Evolutionary conservation across 2,329 filamentous ascomycete species (phyloP).

Genomic region (Orbilia blumenaviensis): DNA sequence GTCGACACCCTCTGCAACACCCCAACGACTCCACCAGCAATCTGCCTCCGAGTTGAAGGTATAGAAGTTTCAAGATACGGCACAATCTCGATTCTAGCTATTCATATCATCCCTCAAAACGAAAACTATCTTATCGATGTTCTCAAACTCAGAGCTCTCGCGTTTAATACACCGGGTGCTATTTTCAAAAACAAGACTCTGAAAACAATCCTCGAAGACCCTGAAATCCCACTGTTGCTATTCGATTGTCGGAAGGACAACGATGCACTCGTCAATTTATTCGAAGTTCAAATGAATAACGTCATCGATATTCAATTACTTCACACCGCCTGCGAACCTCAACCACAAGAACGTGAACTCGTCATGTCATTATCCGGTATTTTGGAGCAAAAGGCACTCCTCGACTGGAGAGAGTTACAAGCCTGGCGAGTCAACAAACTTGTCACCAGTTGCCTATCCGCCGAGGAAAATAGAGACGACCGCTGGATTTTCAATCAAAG

Average conservation of each 20-base stretch:
- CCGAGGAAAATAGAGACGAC: constrained; percentile 62
- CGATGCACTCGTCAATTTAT: constrained; percentile 66
- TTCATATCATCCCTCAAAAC: constrained; percentile 60
- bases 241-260: constrained; percentile 71
- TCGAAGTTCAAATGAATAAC: constrained; percentile 62
- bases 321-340: constrained; percentile 63
- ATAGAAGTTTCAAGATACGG: constrained; percentile 63
- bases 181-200: constrained; percentile 55
- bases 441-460: constrained; percentile 61
- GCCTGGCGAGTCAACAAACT: constrained; percentile 61
- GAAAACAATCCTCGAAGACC: constrained; percentile 64
- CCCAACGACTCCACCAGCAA: constrained; percentile 58
- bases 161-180: constrained; percentile 62
- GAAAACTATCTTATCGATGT: constrained; percentile 64
- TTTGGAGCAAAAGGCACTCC: too few species aligned
- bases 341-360: constrained; percentile 41
- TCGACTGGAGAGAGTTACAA: too few species aligned
- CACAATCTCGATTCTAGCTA: constrained; percentile 63
- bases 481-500: constrained; percentile 65
- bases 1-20: constrained; percentile 54
- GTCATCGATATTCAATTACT: constrained; percentile 69
- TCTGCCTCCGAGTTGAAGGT: constrained; percentile 67
- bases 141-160: constrained; percentile 59
- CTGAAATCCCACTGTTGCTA: constrained; percentile 65
- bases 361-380: too few species aligned